These are phyloP conservation scores for Blastocystis sp. DNA, from an alignment of 352 stramenopile genomes.

Conservation along the genomic window DNA sequence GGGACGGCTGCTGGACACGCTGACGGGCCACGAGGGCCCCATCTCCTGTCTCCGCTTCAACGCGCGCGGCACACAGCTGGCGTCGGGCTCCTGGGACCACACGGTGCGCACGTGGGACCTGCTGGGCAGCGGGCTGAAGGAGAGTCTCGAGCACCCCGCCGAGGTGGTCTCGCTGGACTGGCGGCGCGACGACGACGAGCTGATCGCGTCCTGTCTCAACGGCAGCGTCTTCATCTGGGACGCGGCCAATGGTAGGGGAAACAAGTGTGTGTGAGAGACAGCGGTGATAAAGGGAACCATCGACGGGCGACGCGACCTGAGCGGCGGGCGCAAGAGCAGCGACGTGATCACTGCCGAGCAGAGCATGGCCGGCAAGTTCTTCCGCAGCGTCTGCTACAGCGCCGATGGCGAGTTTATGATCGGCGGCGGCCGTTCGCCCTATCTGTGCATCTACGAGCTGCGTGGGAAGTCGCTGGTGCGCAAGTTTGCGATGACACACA, in stretches of 20 bases:
- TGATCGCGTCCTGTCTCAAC: conserved; percentile 86
- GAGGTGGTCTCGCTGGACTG: conserved; percentile 91
- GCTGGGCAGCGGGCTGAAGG: conserved; percentile 67
- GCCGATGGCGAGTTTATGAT: conserved; percentile 90
- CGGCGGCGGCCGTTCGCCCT: conserved; percentile 89
- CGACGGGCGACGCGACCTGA: conserved; percentile 87
- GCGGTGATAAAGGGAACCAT: conserved; percentile 80
- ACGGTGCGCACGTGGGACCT: conserved; percentile 96
- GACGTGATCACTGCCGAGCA: conserved; percentile 74
- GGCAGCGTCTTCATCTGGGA: conserved; percentile 92
- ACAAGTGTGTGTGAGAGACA: not conserved
- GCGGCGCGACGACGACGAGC: conserved; percentile 85
- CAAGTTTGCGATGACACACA: conserved; percentile 98
- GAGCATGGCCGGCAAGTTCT: conserved; percentile 84
- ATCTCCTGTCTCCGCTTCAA: conserved; percentile 82
- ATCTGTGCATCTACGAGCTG: conserved; percentile 96
- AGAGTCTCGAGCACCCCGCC: conserved; percentile 84
- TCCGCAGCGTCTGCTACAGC: conserved; percentile 96
- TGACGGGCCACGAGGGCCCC: conserved; percentile 90
- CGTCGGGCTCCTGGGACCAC: conserved; percentile 91
- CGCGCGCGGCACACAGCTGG: conserved; percentile 66
- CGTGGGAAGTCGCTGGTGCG: conserved; percentile 84
- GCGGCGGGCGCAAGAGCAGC: conserved; percentile 73
- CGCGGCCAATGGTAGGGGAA: conserved; percentile 72
- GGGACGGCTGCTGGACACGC: conserved; percentile 86